phyloP scores from a whole-genome alignment of 306 rosid genomes.

The Cucurbita pepo region DNA sequence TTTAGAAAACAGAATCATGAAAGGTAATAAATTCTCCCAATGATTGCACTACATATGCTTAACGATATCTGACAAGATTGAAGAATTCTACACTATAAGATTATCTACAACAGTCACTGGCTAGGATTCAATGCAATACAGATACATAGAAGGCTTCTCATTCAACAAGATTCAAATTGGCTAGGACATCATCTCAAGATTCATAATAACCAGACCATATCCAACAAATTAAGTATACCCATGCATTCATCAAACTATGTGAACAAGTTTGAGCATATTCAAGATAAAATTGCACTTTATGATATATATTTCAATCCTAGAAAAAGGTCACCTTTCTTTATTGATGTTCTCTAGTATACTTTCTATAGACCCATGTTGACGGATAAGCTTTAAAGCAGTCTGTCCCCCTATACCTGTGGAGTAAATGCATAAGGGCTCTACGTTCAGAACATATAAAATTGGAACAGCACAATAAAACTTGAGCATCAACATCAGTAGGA shows the following conservation, averaged over 20 bases:
- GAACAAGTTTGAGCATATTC: neutral
- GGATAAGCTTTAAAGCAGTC: slow-evolving; percentile 89
- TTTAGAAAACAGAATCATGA: neutral
- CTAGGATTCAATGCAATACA: neutral
- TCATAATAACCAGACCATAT: neutral
- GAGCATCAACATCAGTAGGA: neutral
- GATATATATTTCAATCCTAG: neutral
- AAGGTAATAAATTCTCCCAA: neutral
- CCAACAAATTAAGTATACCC: neutral
- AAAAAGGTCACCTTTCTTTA: slow-evolving; percentile 60
- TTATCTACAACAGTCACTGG: neutral
- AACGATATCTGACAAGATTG: neutral
- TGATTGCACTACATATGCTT: neutral
- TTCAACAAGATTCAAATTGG: neutral
- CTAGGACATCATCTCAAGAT: neutral
- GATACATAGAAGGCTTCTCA: neutral
- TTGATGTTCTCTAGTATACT: slow-evolving; percentile 64
- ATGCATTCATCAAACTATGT: neutral
- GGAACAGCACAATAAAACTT: neutral
- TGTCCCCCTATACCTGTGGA: slow-evolving; percentile 84
- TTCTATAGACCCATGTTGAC: slow-evolving; percentile 89
- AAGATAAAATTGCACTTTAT: neutral
- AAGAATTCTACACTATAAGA: neutral
- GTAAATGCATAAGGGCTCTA: slow-evolving; percentile 7
- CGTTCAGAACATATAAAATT: neutral